Evolutionary conservation across 345 rosid species (phyloP), one percentile per base, ranked within the genome.

Genomic region (Arabidopsis suecica): DNA sequence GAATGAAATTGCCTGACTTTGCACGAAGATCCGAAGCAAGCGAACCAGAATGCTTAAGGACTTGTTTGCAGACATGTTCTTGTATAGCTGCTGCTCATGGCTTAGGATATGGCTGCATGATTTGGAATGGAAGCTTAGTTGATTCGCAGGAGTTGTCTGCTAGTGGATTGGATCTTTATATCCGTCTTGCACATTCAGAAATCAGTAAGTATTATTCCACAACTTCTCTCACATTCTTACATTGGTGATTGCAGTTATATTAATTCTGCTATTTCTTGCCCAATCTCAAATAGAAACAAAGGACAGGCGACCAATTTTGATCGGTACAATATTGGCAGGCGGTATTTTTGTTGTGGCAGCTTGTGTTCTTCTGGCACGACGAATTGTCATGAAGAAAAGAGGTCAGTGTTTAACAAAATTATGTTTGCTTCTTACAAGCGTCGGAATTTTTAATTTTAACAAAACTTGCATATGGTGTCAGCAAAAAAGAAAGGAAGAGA

Each of bases 51-150:
- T 89, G 93, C 47, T 70, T 38, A 64, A 65, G 70, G 5, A 37
- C 47, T 56, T 87, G 93, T 81, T 74, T 79, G 58, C 72, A 33
- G 44, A 85, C 82, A 56, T 87, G 89, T 66, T 84, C 89, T 13
- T 88, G 88, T 32, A 41, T 63, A 4, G 90, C 92, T 60, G 83
- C 79, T 73, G 82, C 88, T 53, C 82, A 71, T 75, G 72, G 80
- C 16, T 42, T 58, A 28, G 86, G 79, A 25, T 71, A 81, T 4
- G 81, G 89, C n/a, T 88, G 91, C 69, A 78, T 82, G 85, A 65
- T 69, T n/a, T 85, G 93, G 93, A 74, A 49, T 42, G 63, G 45
- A 67, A 70, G 72, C 40, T 78, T 86, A 48, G 73, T 79, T 55
- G 89, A 88, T 63, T 36, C 69, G 0, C 82, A 74, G 67, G 77